Conservation (phyloP, 176 grass and related monocot species). For the Musa itinerans region DNA sequence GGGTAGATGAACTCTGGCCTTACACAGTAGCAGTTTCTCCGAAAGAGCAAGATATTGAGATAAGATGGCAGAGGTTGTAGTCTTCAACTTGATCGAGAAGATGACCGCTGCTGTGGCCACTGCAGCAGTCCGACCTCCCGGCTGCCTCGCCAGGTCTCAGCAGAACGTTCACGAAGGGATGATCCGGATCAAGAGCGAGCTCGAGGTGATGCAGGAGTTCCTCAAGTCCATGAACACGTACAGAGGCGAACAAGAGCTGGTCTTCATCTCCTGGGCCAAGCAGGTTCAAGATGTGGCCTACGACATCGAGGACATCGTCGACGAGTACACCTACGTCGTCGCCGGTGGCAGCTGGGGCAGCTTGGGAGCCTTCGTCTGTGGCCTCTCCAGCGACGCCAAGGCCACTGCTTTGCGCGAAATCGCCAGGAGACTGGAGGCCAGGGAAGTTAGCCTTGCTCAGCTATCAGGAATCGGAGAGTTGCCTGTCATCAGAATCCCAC, state of each 20-base stretch:
- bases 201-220: slow-evolving; percentile 26
- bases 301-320: slow-evolving; percentile 36
- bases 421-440: background rate
- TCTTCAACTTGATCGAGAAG: slow-evolving; percentile 4
- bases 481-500: background rate
- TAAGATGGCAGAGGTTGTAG: background rate
- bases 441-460: background rate
- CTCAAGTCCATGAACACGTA: slow-evolving; percentile 8
- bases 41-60: background rate
- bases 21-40: too few relatives aligned
- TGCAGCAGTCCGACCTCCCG: background rate
- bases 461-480: background rate
- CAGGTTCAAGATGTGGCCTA: slow-evolving; percentile 25
- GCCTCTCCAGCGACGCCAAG: slow-evolving; percentile 5
- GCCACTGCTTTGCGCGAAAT: background rate
- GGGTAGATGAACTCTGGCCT: too few relatives aligned
- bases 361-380: background rate
- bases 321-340: slow-evolving; percentile 23
- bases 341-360: slow-evolving; percentile 7
- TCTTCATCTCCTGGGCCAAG: slow-evolving; percentile 12
- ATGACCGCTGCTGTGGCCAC: background rate
- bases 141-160: background rate
- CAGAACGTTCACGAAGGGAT: slow-evolving; percentile 17
- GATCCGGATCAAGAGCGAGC: slow-evolving; percentile 17
- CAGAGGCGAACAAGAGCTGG: background rate